Base-by-base conservation (phyloP, 2,329 filamentous ascomycete species). In the Aschersonia sp. region DNA sequence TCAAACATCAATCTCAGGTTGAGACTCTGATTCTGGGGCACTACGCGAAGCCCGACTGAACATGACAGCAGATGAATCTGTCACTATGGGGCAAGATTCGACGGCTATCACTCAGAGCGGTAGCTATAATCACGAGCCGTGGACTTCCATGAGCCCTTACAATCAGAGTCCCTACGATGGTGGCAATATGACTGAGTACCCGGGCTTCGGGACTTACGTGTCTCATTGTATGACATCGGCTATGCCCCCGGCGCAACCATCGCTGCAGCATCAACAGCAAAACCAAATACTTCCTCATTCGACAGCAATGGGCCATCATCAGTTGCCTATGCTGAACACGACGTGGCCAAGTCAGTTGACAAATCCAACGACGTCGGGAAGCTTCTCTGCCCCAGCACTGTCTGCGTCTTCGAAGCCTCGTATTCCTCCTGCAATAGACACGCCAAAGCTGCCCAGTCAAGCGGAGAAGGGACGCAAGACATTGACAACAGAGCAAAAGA, bases 401-500 rank as follows among this genome's bases (percentile, higher is more conserved):
- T 67, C 78, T 40, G 72, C 85, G 49, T 74, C 80, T n/a, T 70
- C 76, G 5, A 67, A 72, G 22, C 68, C 75, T 14, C 69, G 75
- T 50, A 45, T 50, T 32, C 70, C 76, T 43, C 73, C 74, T 40
- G 68, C 58, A 2, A 51, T 56, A 39, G 58, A 63, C 4, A 50
- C 52, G 31, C 55, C 58, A 5, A 55, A 56, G 42, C 49, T 60
- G 50, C 54, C 57, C 14, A 53, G 58, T 60, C 72, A 57, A 66
- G 71, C 50, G 62, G 76, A 62, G 44, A 85, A 83, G 44, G 85
- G 86, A 4, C 76, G 88, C 56, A 87, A 87, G 66, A 97, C 90
- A 1, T 71, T 98, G 56, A 96, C 88, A 6, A 87, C 95, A 59
- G 83, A 87, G 50, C 89, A 97, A 62, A 84, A 92, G 53, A 78